A percentile compares a stretch with the other conserved stretches of the same genome.
phyloP scores from a whole-genome alignment of 305 asterid genomes.

The Solanum hybrid region DNA sequence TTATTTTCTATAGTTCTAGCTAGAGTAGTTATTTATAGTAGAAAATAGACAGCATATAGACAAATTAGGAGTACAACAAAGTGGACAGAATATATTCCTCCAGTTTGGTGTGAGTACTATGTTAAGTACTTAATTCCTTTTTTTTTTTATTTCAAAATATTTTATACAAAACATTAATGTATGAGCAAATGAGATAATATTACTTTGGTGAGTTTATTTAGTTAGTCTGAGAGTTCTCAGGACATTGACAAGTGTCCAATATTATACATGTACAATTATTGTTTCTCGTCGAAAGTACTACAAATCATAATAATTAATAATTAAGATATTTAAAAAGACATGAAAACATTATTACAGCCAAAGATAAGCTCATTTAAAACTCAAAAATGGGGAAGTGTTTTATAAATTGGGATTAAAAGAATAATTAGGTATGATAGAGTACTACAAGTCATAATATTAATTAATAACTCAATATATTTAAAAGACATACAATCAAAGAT shows the following conservation, averaged over 20 bases:
- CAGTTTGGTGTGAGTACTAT: not conserved
- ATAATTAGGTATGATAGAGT: not conserved
- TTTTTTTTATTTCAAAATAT: not conserved
- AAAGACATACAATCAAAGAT: not conserved
- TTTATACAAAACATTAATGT: not conserved
- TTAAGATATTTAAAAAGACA: not conserved
- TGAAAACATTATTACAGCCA: not conserved
- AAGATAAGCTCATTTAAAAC: not conserved
- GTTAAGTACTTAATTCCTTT: not conserved
- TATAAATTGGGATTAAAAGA: not conserved
- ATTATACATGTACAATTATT: not conserved
- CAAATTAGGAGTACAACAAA: not conserved
- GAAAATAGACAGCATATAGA: not conserved
- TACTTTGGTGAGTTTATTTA: not conserved
- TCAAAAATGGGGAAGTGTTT: not conserved
- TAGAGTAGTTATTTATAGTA: not conserved
- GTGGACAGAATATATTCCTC: conserved; percentile 7
- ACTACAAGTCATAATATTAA: not conserved
- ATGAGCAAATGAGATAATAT: not conserved
- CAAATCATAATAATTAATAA: not conserved
- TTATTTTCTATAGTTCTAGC: not conserved
- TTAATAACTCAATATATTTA: too few species aligned
- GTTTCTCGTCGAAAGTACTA: not conserved
- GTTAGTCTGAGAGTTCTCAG: not conserved
- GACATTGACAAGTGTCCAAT: not conserved